Evolutionary conservation across 129 eudicot genomes (phyloP), one percentile per base, ranked within the genome.

Genomic region (Flaveria robusta): DNA sequence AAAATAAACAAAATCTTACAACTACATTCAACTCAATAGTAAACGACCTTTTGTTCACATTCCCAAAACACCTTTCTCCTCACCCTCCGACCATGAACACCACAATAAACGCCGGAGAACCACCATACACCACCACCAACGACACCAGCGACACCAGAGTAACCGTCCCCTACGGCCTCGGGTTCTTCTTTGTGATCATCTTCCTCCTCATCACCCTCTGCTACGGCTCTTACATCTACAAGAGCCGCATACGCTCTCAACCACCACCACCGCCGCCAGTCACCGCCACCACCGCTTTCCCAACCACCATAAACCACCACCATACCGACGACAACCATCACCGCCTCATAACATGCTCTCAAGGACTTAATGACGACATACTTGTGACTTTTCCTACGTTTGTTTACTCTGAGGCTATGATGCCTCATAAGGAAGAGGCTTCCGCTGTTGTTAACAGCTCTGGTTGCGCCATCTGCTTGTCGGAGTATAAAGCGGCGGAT

Each of bases 201-300:
- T 29, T 79, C 70, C n/a, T 86, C 29, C 16, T 86, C 58, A 7
- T 82, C 24, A 19, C 55, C 34, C 23, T 83, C 68, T 71, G 85
- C 65, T 83, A 75, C 71, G 29, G 47, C 37, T 71, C 87, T 51
- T 79, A 71, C 78, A 26, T 71, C 22, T 86, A 71, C 68, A 82
- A 67, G 24, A 82, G 71, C 12, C 22, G 27, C 72, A 8, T 11
- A 9, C 22, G 19, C 31, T n/a, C 68, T 56, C 62, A 66, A 41
- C 27, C 74, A 22, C 68, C 68, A 39, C 29, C 70, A 16, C 67
- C 55, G 14, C 7, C 49, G 13, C 8, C 47, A 9, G 13, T 3
- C 12, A 43, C 14, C 49, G 8, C 49, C 11, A 9, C 49, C 49
- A 43, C 13, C 11, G 19, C 63, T 34, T 34, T 34, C 10, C 5